Evolutionary conservation across 371 early-diverging fungal species (phyloP), one percentile per base, ranked within the genome.

Genomic region (Parasitella parasitica): DNA sequence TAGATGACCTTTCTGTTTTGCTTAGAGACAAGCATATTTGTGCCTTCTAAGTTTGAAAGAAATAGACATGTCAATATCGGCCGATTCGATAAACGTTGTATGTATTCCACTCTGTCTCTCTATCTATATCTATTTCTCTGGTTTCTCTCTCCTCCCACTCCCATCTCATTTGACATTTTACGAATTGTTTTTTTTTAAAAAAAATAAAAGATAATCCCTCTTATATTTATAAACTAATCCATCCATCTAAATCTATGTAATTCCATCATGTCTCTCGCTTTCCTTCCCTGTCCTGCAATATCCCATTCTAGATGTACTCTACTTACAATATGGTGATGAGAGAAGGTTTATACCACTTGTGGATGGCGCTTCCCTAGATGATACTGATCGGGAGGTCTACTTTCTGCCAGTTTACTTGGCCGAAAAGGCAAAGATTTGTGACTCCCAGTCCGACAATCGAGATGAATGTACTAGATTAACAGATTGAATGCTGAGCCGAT

Each of bases 1-100:
- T 94, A 94, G 82, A 93, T 93, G 72, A 82, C 86, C 89, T 93
- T 94, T 82, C 96, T 88, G 92, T 97, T 94, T 75, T 89, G 82
- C 85, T 93, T 93, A 73, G 93, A 88, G 80, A 97, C 95, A 76
- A 94, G 91, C 97, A 97, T 97, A 71, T 70, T 90, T 80, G 41
- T 50, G 18, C 41, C 38, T 66, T 57, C 57, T 61, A 57, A 7
- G 48, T 22, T 39, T 12, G 18, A 16, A 37, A 24, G 6, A 37
- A 49, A 26, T 26, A 24, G 13, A 24, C 34, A 41, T 12, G 38
- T 39, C 32, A 53, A 32, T 54, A 56, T 27, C 18, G 30, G 7
- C n/a, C 16, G 5, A 56, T 56, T 37, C 39, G 20, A 48, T 11
- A 27, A 13, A 51, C 52, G 34, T 49, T 26, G n/a, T 38, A n/a